These are phyloP conservation scores for Globisporangium spinosum DNA, from an alignment of 352 stramenopile species.

Conservation along the genomic window DNA sequence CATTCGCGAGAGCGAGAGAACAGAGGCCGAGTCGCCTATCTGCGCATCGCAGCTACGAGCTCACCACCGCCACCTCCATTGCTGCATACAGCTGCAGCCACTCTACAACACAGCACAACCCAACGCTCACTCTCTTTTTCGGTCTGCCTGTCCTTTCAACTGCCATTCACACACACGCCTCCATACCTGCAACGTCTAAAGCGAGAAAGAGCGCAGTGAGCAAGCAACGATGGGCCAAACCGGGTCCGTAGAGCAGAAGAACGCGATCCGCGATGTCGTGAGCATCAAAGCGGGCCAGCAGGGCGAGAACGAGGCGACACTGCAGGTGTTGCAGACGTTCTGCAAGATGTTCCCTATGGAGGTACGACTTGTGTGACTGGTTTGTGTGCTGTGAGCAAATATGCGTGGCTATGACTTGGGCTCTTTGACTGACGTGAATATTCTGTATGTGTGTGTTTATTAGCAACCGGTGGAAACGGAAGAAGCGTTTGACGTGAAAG, in stretches of 20 bases:
- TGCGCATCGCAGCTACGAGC: not conserved
- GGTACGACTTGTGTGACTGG: conserved; percentile 19
- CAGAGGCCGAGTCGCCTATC: not conserved
- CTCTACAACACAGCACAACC: not conserved
- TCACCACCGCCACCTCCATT: not conserved
- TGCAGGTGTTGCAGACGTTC: conserved; percentile 65
- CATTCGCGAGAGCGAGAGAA: not conserved
- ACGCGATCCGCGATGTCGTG: conserved; percentile 71
- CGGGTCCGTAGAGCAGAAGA: conserved; percentile 78
- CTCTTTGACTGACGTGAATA: not conserved
- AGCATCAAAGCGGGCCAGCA: conserved; percentile 41
- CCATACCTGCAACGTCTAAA: not conserved
- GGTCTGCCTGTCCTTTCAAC: not conserved
- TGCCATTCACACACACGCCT: not conserved
- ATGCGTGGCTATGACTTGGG: not conserved
- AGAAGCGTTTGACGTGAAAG: conserved; percentile 61
- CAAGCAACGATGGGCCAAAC: conserved; percentile 56
- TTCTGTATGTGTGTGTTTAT: not conserved
- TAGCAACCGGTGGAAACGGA: conserved; percentile 26
- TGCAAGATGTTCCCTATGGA: conserved; percentile 73
- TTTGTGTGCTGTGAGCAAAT: not conserved
- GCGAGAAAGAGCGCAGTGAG: conserved; percentile 8
- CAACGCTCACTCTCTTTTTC: not conserved
- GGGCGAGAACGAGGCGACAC: conserved; percentile 38
- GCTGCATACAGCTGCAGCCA: not conserved